Evolutionary conservation across 2,329 filamentous ascomycete genomes (phyloP), one percentile per base, ranked within the genome.

Genomic region (Aschersonia sp.): DNA sequence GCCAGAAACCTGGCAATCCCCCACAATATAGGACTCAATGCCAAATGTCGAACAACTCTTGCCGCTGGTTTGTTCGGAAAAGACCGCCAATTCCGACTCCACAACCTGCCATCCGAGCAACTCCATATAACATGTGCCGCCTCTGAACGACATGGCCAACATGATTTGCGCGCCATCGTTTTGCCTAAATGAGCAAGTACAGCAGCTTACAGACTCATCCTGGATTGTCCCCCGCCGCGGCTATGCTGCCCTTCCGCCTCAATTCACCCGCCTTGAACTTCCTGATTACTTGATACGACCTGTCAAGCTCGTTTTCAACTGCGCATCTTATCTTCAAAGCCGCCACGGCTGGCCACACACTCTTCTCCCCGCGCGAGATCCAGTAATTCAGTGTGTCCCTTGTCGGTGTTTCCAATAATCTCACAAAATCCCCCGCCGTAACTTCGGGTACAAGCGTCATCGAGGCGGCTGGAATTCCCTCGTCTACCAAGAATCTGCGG

Each of bases 271-370:
- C 73, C 57, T 76, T 77, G 32, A 76, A 62, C 52, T 82, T 75
- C 51, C 87, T 71, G 0, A 90, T 83, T 49, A 83, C 70, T 63
- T 94, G 85, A 62, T 94, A 96, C 0, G 86, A 85, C 44, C 81
- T 71, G 61, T 96, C 89, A 9, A 97, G 70, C 60, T 94, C 88
- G 48, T 88, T 83, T 63, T 97, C 90, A 6, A 97, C 76, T 5
- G 82, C 83, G 62, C 87, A 92, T 6, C 90, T 71, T 6, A 94
- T 81, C 56, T 83, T 83, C 51, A 97, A 65, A 11, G 88, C 87
- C 33, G 81, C 81, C 4, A 95, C 79, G 2, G 87, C 86, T 0
- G 89, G 90, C 89, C 90, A 97, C 0, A 95, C 87, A 54, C 85
- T 89, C 52, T 81, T 70, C 65, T 97, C 90, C 1, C 90, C 90